Evolutionary conservation across 2,329 filamentous ascomycete species (phyloP).

Genomic region (Xylariaceae sp.): DNA sequence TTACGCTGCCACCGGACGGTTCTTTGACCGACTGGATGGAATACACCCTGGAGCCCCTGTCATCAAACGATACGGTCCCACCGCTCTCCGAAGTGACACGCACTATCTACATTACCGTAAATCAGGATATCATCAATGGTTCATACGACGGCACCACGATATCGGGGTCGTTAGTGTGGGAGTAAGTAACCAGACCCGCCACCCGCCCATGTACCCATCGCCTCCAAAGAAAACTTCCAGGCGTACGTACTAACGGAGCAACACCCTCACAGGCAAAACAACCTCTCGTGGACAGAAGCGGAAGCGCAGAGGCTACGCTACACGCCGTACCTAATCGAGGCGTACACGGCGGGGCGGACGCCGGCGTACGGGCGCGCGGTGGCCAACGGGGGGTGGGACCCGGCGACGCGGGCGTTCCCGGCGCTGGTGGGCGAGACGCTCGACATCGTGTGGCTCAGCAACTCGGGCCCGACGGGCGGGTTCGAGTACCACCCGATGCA

Average conservation of each 20-base stretch:
- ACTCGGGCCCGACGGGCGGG: slow-evolving; percentile 39
- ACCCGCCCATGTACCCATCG: background rate
- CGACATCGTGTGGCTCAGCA: slow-evolving; percentile 54
- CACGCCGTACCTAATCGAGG: slow-evolving; percentile 53
- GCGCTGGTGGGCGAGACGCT: slow-evolving; percentile 59
- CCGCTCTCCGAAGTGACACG: slow-evolving; percentile 51
- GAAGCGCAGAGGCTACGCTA: slow-evolving; percentile 27
- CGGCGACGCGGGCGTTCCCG: slow-evolving; percentile 51
- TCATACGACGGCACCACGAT: slow-evolving; percentile 31
- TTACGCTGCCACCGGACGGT: slow-evolving; percentile 40
- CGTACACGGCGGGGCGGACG: slow-evolving; percentile 54
- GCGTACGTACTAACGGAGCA: slow-evolving; percentile 16
- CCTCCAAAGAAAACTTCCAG: no score
- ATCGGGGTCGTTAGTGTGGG: slow-evolving; percentile 41
- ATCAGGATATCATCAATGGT: slow-evolving; percentile 42
- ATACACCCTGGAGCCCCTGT: slow-evolving; percentile 47
- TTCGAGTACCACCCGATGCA: slow-evolving; percentile 58
- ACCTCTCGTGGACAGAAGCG: slow-evolving; percentile 48
- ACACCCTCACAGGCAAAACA: slow-evolving; percentile 42
- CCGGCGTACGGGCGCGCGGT: slow-evolving; percentile 56
- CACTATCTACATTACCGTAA: slow-evolving; percentile 50
- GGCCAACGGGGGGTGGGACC: slow-evolving; percentile 57
- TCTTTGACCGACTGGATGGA: slow-evolving; percentile 45
- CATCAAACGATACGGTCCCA: slow-evolving; percentile 39
- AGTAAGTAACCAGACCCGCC: slow-evolving; percentile 29